phyloP scores from a whole-genome alignment of 2,329 filamentous ascomycete genomes.

The Hypoxylon rubiginosum region DNA sequence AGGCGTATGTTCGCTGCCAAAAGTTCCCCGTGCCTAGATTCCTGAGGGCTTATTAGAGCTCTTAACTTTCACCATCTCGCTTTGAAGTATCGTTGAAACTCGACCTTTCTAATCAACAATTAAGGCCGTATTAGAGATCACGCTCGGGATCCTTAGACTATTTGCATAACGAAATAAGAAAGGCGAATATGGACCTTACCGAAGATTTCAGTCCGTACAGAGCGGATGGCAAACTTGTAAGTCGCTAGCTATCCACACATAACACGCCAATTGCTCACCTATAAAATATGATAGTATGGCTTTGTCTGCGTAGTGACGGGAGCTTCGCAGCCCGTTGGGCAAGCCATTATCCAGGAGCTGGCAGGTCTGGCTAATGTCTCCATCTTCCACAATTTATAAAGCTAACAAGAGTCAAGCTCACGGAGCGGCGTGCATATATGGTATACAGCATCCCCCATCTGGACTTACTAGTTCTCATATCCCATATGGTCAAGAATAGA shows the following conservation, averaged over 20 bases:
- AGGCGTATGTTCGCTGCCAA: background rate
- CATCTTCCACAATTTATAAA: background rate
- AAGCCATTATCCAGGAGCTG: conserved; percentile 69
- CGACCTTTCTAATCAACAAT: background rate
- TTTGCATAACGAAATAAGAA: background rate
- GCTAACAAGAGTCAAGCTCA: conserved; percentile 61
- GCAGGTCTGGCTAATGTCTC: background rate
- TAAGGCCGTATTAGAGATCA: background rate
- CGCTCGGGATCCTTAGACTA: background rate
- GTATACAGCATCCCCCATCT: conserved; percentile 45
- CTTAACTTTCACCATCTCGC: background rate
- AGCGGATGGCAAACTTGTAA: conserved; percentile 43
- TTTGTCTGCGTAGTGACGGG: conserved; percentile 76
- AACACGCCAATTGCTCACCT: background rate
- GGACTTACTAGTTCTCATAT: no score
- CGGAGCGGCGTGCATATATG: conserved; percentile 74
- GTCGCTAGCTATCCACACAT: conserved; percentile 42
- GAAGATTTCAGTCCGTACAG: conserved; percentile 44
- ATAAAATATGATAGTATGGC: conserved; percentile 62
- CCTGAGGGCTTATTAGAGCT: background rate
- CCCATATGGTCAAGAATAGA: background rate
- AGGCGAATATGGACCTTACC: conserved; percentile 37
- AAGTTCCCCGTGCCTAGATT: background rate
- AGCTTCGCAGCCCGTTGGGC: conserved; percentile 70
- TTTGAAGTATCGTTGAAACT: background rate